These are phyloP conservation scores for Vaccinium corymbosum DNA, from an alignment of 148 eudicot species.

Conservation along the genomic window DNA sequence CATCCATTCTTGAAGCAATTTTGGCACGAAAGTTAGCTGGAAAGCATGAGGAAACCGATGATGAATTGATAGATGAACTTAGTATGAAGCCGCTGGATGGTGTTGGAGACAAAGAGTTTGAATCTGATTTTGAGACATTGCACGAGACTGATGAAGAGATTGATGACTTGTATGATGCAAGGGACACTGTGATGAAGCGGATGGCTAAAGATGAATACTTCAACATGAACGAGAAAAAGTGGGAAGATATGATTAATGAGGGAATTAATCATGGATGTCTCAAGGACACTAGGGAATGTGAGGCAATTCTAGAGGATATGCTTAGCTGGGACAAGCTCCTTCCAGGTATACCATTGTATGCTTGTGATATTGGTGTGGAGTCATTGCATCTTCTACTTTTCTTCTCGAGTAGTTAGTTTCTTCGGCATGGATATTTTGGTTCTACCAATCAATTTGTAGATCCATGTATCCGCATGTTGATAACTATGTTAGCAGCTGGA, in stretches of 20 bases:
- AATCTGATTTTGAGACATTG: constrained; percentile 58
- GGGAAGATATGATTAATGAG: constrained; percentile 66
- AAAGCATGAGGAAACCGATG: constrained; percentile 77
- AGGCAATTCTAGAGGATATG: constrained; percentile 84
- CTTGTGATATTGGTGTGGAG: not conserved
- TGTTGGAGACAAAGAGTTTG: constrained; percentile 50
- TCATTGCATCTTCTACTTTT: not conserved
- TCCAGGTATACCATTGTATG: constrained; percentile 51
- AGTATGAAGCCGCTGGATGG: constrained; percentile 36
- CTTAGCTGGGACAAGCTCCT: constrained; percentile 80
- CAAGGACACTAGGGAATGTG: constrained; percentile 62
- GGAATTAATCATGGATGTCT: constrained; percentile 44
- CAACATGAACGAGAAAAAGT: constrained; percentile 73
- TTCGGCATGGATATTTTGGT: not conserved
- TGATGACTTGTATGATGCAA: constrained; percentile 51
- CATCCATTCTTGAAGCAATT: constrained; percentile 53
- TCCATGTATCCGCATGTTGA: not conserved
- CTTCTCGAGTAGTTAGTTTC: not conserved
- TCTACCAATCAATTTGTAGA: not conserved
- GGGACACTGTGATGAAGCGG: constrained; percentile 39
- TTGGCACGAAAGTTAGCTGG: constrained; percentile 49
- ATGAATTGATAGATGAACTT: constrained; percentile 61
- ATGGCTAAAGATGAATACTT: constrained; percentile 56
- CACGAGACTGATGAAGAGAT: constrained; percentile 66
- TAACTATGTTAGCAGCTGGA: not conserved